Conservation (phyloP, 129 eudicot genomes). For the Helianthus annuus region HanXRQr2.0-SUNRISE NC_035448.2:183913017-183913516, state of each 20-base stretch:
- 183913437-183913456: constrained; percentile 13
- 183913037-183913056: too few relatives aligned
- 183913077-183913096: not conserved
- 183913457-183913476: constrained; percentile 16
- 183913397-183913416: constrained; percentile 48
- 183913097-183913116: constrained; percentile 22
- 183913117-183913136: constrained; percentile 12
- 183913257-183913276: constrained; percentile 21
- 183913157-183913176: not conserved
- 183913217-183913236: constrained; percentile 30
- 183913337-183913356: constrained; percentile 54
- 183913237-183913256: constrained; percentile 42
- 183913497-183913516: constrained; percentile 16
- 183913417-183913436: constrained; percentile 18
- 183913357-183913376: constrained; percentile 62
- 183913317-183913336: constrained; percentile 14
- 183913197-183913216: constrained; percentile 17
- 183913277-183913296: not conserved
- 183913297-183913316: not conserved
- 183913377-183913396: constrained; percentile 50
- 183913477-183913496: constrained; percentile 8
- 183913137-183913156: constrained; percentile 17
- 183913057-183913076: not conserved
- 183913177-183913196: constrained; percentile 6
- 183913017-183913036: too few relatives aligned